These are phyloP conservation scores for Lepiota brunneoincarnata DNA, from an alignment of 768 basidiomycete genomes.

Conservation along the genomic window DNA sequence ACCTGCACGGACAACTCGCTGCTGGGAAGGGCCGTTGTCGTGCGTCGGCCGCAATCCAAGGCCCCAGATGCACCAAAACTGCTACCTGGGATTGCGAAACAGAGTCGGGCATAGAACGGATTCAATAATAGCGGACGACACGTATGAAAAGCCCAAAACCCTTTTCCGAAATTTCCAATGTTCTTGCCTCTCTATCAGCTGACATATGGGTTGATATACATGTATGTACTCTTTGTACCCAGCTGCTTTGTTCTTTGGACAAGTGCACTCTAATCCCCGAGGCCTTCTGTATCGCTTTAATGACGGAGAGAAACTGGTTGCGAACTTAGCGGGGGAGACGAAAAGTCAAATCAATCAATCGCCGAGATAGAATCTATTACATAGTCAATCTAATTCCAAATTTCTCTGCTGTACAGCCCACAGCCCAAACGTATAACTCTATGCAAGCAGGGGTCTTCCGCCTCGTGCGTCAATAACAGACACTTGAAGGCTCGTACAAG, in stretches of 20 bases:
- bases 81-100: background rate
- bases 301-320: background rate
- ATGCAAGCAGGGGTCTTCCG: background rate
- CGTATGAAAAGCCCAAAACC: too few relatives aligned
- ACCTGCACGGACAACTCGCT: background rate
- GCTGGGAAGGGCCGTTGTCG: too few relatives aligned
- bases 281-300: background rate
- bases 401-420: background rate
- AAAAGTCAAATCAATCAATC: constrained; percentile 12
- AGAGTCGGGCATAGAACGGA: background rate
- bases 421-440: background rate
- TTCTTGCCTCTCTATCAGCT: constrained; percentile 1
- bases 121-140: too few relatives aligned
- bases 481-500: background rate
- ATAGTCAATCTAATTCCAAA: too few relatives aligned
- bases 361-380: background rate
- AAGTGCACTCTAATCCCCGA: constrained; percentile 1
- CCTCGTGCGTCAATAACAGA: background rate
- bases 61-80: background rate
- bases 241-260: background rate
- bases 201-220: background rate
- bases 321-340: constrained; percentile 12
- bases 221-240: constrained; percentile 1
- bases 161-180: background rate
- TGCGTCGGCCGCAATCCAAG: background rate